These are phyloP conservation scores for Lepiota venenata DNA, from an alignment of 768 basidiomycete species.

Conservation along the genomic window DNA sequence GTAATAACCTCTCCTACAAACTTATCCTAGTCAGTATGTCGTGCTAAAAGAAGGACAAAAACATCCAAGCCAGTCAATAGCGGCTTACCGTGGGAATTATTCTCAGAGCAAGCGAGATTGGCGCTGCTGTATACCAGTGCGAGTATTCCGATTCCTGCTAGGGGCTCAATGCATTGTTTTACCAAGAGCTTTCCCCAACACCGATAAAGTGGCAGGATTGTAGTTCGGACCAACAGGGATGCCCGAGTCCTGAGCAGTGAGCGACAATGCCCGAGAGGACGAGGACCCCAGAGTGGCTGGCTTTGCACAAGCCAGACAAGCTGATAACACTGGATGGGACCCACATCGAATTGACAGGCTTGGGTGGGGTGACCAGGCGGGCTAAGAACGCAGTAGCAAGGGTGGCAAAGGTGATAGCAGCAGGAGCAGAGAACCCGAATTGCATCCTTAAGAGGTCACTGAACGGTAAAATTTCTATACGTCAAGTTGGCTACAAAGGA, in stretches of 20 bases:
- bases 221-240: slow-evolving; percentile 24
- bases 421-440: slow-evolving; percentile 11
- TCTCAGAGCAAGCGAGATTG: slow-evolving; percentile 28
- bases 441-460: slow-evolving; percentile 7
- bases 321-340: not conserved
- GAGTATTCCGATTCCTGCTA: no score
- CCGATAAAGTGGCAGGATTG: slow-evolving; percentile 24
- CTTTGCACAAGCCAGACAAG: not conserved
- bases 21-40: not conserved
- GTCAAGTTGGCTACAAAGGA: no score
- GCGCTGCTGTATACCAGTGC: slow-evolving; percentile 16
- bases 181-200: slow-evolving; percentile 19
- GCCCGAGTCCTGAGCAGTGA: slow-evolving; percentile 19
- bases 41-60: not conserved
- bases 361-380: not conserved
- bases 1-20: slow-evolving; percentile 12
- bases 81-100: slow-evolving; percentile 24
- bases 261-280: slow-evolving; percentile 22
- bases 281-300: slow-evolving; percentile 12
- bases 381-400: slow-evolving; percentile 10
- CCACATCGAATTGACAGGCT: not conserved
- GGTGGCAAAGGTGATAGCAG: slow-evolving; percentile 9
- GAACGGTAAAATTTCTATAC: no score
- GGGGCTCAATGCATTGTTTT: not conserved
- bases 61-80: not conserved